Evolutionary conservation across 2,329 filamentous ascomycete genomes (phyloP), one percentile per base, ranked within the genome.

Genomic region (Teratosphaeria nubilosa): DNA sequence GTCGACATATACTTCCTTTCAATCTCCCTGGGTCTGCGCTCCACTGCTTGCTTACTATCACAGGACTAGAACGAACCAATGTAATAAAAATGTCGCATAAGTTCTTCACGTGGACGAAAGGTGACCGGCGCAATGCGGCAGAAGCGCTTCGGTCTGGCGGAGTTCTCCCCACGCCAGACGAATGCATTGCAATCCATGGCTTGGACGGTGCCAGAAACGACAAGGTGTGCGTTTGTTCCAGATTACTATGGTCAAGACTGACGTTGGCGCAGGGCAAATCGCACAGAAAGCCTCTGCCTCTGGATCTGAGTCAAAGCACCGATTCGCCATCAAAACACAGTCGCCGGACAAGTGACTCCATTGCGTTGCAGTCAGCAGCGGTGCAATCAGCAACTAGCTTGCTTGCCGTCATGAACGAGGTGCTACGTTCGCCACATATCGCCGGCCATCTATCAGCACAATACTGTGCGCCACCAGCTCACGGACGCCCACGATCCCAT

Each of bases 21-120:
- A 20, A 48, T 48, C 41, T 48, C 9, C 20, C 41, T 48, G n/a
- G 20, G 2, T 48, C 41, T 48, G 41, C 16, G 5, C 20, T 22
- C 41, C 41, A 6, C 41, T 48, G 41, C 9, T 20, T 7, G 41
- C n/a, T 48, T 22, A 22, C 20, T 48, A 16, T 10, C 41, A 48
- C 41, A 48, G n/a, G 41, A 10, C 20, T 22, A 11, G 41, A 7
- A 48, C 16, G 50, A n/a, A n/a, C 11, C 25, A 53, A 53, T 53
- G 51, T n/a, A 45, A 20, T 20, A 5, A 24, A 11, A 25, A 76
- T 76, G 72, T 69, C 67, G 10, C 69, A 74, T 25, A 75, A 73
- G 55, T 72, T 76, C 60, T 75, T 75, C 54, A 75, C 74, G 53
- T 76, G 76, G 75, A 74, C 73, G 14, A 76, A 75, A 57, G 68